Evolutionary conservation across 2,329 filamentous ascomycete genomes (phyloP).

Genomic region (Talaromyces sp.): DNA sequence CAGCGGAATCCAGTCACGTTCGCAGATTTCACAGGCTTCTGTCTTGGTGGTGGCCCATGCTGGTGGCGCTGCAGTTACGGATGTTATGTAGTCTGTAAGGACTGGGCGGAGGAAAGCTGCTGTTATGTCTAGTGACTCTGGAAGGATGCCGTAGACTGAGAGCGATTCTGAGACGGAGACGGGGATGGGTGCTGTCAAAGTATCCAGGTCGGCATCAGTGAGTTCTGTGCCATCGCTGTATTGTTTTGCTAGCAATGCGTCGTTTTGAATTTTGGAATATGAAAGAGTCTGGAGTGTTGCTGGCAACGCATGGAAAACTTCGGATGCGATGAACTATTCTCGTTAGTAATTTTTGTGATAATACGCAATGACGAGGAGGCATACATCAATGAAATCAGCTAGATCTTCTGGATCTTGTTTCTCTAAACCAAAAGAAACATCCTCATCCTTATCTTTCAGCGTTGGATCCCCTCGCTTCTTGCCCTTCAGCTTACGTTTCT

Average conservation of each 20-base stretch:
- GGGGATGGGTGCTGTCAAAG: constrained; percentile 55
- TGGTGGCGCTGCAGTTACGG: constrained; percentile 60
- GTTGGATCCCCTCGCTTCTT: constrained; percentile 19
- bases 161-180: constrained; percentile 64
- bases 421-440: constrained; percentile 15
- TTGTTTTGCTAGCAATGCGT: constrained; percentile 47
- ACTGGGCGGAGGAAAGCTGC: constrained; percentile 59
- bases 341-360: background rate
- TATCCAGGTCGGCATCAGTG: constrained; percentile 48
- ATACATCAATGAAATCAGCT: constrained; percentile 71
- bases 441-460: background rate
- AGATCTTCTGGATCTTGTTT: constrained; percentile 61
- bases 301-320: constrained; percentile 67
- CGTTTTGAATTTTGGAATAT: constrained; percentile 55
- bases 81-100: constrained; percentile 59
- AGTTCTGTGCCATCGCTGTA: constrained; percentile 59
- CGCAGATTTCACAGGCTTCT: constrained; percentile 70
- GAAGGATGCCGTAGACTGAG: constrained; percentile 61
- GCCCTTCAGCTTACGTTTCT: constrained; percentile 29
- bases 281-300: constrained; percentile 58
- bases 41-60: constrained; percentile 58
- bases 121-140: constrained; percentile 44
- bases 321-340: constrained; percentile 63
- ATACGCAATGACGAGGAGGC: too few species aligned
- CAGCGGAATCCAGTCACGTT: constrained; percentile 67